Conservation (phyloP, 495 filamentous ascomycete genomes). For the Hapsidospora chrysogenum region DNA sequence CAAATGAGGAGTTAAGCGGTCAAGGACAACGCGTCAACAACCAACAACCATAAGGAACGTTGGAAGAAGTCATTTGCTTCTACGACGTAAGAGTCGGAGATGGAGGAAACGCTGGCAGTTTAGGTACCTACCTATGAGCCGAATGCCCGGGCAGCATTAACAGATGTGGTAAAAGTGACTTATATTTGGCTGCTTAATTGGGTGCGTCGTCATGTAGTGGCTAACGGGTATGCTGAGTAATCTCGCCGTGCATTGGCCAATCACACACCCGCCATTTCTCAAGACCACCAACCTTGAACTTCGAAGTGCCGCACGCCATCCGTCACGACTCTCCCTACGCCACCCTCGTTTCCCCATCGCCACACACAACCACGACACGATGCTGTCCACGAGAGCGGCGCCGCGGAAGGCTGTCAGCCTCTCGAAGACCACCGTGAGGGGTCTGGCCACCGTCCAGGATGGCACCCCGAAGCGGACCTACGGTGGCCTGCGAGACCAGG, state of each 20-base stretch:
- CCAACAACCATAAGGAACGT: no score
- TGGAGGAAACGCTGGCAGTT: no score
- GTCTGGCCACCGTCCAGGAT: slow-evolving; percentile 82
- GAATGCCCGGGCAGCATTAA: no score
- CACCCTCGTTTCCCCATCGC: background rate
- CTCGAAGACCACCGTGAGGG: slow-evolving; percentile 8
- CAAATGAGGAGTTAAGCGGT: no score
- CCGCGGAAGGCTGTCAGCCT: slow-evolving; percentile 1
- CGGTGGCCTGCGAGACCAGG: slow-evolving; percentile 83
- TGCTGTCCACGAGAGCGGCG: slow-evolving; percentile 3
- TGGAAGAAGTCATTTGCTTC: no score
- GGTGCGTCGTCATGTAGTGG: background rate
- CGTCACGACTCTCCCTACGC: background rate
- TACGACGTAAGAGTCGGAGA: no score
- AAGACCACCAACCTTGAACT: no score
- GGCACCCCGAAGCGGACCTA: slow-evolving; percentile 52
- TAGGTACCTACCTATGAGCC: no score
- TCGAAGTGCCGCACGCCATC: background rate
- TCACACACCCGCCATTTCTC: background rate
- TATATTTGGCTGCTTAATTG: background rate
- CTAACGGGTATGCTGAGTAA: background rate
- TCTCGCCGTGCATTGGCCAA: background rate
- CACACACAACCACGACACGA: slow-evolving; percentile 1
- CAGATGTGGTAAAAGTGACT: background rate
- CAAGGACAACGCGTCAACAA: no score